Percentiles rank a stretch among this genome's conserved stretches.
phyloP scores from a whole-genome alignment of 177 flowering plant genomes.

The Vitis hybrid region DNA sequence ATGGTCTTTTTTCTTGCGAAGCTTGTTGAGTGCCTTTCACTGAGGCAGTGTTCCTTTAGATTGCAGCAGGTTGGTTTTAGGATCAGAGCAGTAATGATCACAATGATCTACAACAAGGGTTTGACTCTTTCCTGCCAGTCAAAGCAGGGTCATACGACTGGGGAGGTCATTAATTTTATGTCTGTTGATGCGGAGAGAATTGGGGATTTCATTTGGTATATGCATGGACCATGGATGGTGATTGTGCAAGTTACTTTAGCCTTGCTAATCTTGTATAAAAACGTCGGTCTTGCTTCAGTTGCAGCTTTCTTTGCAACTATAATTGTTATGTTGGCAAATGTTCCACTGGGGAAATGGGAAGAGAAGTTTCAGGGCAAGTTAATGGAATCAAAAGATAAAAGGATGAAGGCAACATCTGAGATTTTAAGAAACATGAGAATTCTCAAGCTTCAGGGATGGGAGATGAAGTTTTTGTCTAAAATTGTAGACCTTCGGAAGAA shows the following conservation, averaged over 20 bases:
- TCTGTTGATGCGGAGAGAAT: slow-evolving; percentile 23
- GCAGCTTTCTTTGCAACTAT: slow-evolving; percentile 4
- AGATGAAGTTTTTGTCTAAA: slow-evolving; percentile 8
- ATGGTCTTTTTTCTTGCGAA: slow-evolving; percentile 26
- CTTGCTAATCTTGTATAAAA: slow-evolving; percentile 6
- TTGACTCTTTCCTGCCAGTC: slow-evolving; percentile 34
- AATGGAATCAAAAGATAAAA: slow-evolving; percentile 19
- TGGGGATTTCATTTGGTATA: slow-evolving; percentile 16
- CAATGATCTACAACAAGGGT: slow-evolving; percentile 38
- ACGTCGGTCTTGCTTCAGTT: slow-evolving; percentile 11
- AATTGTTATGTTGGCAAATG: slow-evolving; percentile 7
- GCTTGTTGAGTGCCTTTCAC: slow-evolving; percentile 34
- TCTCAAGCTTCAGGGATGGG: slow-evolving; percentile 24
- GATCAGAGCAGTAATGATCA: slow-evolving; percentile 25
- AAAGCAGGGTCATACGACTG: slow-evolving; percentile 8
- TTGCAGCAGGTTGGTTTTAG: slow-evolving; percentile 31
- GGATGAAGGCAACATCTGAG: slow-evolving; percentile 24
- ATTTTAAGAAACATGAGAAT: slow-evolving; percentile 18
- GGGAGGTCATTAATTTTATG: slow-evolving; percentile 21
- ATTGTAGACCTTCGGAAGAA: slow-evolving; percentile 4
- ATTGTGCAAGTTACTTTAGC: slow-evolving; percentile 9
- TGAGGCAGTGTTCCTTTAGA: slow-evolving; percentile 36
- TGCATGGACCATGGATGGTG: slow-evolving; percentile 13
- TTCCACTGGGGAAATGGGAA: slow-evolving; percentile 12
- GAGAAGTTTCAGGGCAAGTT: slow-evolving; percentile 13